Evolutionary conservation across 2,329 filamentous ascomycete species (phyloP).

Genomic region (Fusarium sp.): DNA sequence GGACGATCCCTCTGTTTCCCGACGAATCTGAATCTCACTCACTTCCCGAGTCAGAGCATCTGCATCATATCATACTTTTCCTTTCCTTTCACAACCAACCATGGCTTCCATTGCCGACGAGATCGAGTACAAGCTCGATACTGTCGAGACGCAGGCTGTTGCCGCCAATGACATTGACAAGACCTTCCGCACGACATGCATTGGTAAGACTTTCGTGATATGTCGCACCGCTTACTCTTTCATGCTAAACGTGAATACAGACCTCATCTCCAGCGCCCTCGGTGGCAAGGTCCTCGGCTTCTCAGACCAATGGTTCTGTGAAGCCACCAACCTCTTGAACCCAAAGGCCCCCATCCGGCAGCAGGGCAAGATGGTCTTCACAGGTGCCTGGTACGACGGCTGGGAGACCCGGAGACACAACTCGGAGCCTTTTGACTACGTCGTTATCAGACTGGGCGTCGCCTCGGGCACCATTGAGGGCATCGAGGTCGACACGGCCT

Average conservation of each 20-base stretch:
- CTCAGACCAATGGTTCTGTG: conserved; percentile 78
- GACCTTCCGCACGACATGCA: conserved; percentile 71
- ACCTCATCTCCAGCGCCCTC: conserved; percentile 70
- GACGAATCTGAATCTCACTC: neutral
- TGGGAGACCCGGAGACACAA: conserved; percentile 79
- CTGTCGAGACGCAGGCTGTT: conserved; percentile 62
- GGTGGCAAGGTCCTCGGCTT: conserved; percentile 74
- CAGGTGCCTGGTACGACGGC: conserved; percentile 78
- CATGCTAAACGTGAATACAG: conserved; percentile 50
- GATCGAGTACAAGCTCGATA: conserved; percentile 67
- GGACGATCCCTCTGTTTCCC: conserved; percentile 13
- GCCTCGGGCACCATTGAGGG: conserved; percentile 79
- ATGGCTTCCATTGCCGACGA: conserved; percentile 57
- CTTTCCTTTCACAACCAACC: conserved; percentile 16
- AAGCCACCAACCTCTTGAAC: conserved; percentile 72
- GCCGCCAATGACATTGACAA: conserved; percentile 68
- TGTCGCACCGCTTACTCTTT: neutral
- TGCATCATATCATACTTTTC: neutral
- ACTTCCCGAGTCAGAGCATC: neutral
- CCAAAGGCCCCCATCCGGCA: conserved; percentile 72
- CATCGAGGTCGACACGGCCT: conserved; percentile 83
- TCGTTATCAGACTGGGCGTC: conserved; percentile 74
- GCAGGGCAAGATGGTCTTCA: conserved; percentile 75
- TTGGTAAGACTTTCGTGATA: conserved; percentile 59
- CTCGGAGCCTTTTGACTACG: conserved; percentile 73